Evolutionary conservation across 1,284 basidiomycete species (phyloP).

Genomic region (Trametes polyzona): DNA sequence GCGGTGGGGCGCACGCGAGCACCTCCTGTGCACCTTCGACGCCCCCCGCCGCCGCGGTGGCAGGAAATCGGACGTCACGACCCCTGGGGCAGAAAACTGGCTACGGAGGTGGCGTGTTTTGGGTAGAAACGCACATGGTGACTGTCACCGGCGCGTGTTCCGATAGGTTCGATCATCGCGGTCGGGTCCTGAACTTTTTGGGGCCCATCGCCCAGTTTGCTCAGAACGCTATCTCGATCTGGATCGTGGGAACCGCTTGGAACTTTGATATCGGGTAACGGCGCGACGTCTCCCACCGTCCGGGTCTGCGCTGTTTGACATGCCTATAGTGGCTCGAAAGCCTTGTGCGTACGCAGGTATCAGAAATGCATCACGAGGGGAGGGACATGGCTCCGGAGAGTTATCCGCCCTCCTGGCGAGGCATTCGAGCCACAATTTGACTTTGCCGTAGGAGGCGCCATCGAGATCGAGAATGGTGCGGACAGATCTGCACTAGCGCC

Average conservation of each 20-base stretch:
- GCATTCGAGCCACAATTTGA: neutral
- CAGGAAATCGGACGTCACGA: neutral
- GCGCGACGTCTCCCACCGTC: neutral
- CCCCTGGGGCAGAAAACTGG: neutral
- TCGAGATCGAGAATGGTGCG: conserved; percentile 11
- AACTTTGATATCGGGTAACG: conserved; percentile 12
- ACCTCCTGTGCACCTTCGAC: conserved; percentile 12
- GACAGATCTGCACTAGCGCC: conserved; percentile 10
- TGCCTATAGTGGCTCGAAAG: too few relatives aligned
- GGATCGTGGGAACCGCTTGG: conserved; percentile 9
- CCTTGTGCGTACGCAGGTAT: too few relatives aligned
- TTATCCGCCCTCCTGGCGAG: too few relatives aligned
- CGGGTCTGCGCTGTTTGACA: too few relatives aligned
- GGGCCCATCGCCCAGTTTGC: conserved; percentile 28
- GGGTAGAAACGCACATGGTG: conserved; percentile 25
- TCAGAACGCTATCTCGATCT: conserved; percentile 38
- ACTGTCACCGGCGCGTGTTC: conserved; percentile 20
- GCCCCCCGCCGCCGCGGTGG: neutral
- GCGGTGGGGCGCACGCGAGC: conserved; percentile 6
- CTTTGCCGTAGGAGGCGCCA: conserved; percentile 1
- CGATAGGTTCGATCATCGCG: conserved; percentile 30
- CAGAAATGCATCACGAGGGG: neutral
- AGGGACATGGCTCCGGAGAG: too few relatives aligned
- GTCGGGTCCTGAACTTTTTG: conserved; percentile 29
- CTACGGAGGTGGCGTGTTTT: conserved; percentile 21